Evolutionary conservation across 495 filamentous ascomycete species (phyloP).

Genomic region (Xylaria venustula): DNA sequence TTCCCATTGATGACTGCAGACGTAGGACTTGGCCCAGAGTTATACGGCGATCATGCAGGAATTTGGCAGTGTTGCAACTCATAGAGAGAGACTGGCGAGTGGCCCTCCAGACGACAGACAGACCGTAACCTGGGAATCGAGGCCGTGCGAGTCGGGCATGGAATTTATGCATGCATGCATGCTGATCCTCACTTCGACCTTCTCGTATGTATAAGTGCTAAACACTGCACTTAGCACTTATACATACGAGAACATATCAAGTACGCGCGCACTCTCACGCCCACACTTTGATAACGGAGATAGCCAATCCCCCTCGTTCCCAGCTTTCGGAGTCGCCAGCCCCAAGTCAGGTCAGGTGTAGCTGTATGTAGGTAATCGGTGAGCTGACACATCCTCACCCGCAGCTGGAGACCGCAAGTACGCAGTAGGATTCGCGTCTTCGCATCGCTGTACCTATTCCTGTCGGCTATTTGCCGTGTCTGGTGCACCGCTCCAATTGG

Average conservation of each 20-base stretch:
- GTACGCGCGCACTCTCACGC: too few relatives aligned
- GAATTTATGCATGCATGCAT: conserved; percentile 10
- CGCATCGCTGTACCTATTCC: neutral
- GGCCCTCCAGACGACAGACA: too few relatives aligned
- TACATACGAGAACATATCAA: too few relatives aligned
- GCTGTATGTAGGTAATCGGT: too few relatives aligned
- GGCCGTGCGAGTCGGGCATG: neutral
- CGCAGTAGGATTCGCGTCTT: neutral
- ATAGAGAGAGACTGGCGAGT: too few relatives aligned
- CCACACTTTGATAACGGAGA: neutral
- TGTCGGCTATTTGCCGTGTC: too few relatives aligned
- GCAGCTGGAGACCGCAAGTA: neutral
- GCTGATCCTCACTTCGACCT: conserved; percentile 11
- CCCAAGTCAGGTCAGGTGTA: too few relatives aligned
- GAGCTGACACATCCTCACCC: neutral
- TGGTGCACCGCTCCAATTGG: neutral
- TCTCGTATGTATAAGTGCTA: too few relatives aligned
- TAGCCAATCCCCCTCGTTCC: neutral
- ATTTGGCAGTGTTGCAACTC: neutral
- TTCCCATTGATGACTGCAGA: conserved; percentile 10
- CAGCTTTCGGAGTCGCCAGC: neutral
- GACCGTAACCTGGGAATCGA: neutral
- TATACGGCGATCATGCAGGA: conserved; percentile 2
- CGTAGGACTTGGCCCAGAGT: conserved; percentile 6
- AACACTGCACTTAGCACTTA: too few relatives aligned